Percentiles rank a stretch among this genome's conserved stretches.
Conservation (phyloP, 1,284 basidiomycete genomes). For the Pulveroboletus ridleyi region DNA sequence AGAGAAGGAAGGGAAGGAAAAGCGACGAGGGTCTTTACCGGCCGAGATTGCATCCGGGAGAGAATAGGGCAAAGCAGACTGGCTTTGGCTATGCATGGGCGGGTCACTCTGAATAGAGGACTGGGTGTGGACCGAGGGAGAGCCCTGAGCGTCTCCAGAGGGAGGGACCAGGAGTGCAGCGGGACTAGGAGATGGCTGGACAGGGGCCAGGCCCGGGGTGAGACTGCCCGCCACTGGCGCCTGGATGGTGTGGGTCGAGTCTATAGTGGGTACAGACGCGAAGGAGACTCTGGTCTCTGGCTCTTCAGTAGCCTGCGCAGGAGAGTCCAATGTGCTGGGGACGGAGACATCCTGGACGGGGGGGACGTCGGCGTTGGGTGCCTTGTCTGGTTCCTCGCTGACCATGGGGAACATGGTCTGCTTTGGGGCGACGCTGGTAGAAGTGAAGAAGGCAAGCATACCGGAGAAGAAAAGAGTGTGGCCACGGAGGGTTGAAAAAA, state of each 20-base stretch:
- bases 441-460: slow-evolving; percentile 40
- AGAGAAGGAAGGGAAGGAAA: slow-evolving; percentile 46
- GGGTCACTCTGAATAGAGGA: slow-evolving; percentile 27
- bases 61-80: slow-evolving; percentile 36
- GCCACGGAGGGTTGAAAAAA: slow-evolving; percentile 16
- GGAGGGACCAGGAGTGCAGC: slow-evolving; percentile 34
- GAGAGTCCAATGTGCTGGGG: neutral
- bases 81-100: slow-evolving; percentile 35
- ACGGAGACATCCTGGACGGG: slow-evolving; percentile 5
- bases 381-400: slow-evolving; percentile 11
- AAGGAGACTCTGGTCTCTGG: slow-evolving; percentile 23
- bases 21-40: slow-evolving; percentile 38
- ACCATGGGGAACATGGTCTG: slow-evolving; percentile 28
- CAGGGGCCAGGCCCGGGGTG: slow-evolving; percentile 3
- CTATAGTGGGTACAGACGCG: slow-evolving; percentile 35
- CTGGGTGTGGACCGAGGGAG: slow-evolving; percentile 25
- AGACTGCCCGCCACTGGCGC: slow-evolving; percentile 16
- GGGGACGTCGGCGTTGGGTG: slow-evolving; percentile 11
- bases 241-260: slow-evolving; percentile 36
- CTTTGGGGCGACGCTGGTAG: slow-evolving; percentile 19
- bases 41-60: slow-evolving; percentile 10
- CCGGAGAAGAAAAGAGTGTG: slow-evolving; percentile 5
- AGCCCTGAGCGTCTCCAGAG: slow-evolving; percentile 14
- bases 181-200: slow-evolving; percentile 16
- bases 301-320: slow-evolving; percentile 8